phyloP scores from a whole-genome alignment of 2,329 filamentous ascomycete species.

The Aspergillus felis region DNA sequence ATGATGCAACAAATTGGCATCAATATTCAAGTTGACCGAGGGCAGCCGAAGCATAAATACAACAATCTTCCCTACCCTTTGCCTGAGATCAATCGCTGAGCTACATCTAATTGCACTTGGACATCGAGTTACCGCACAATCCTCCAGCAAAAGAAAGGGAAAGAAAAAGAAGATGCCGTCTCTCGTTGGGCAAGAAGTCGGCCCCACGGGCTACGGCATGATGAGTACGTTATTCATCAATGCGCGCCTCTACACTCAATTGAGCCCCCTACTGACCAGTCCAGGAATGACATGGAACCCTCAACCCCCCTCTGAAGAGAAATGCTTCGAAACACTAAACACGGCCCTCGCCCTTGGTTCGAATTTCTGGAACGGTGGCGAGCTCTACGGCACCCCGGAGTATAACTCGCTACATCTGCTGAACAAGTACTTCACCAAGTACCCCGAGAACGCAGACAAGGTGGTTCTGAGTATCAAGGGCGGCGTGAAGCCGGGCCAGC shows the following conservation, averaged over 20 bases:
- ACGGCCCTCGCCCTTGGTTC: slow-evolving; percentile 47
- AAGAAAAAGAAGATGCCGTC: slow-evolving; percentile 22
- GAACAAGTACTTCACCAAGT: slow-evolving; percentile 58
- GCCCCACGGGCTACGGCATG: slow-evolving; percentile 52
- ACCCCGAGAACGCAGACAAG: slow-evolving; percentile 61
- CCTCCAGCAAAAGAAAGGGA: background rate
- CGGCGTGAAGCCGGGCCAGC: slow-evolving; percentile 36
- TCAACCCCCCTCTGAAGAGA: slow-evolving; percentile 24
- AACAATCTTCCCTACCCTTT: background rate
- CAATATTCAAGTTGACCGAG: background rate
- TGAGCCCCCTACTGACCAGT: slow-evolving; percentile 5
- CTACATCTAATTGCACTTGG: background rate
- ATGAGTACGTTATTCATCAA: slow-evolving; percentile 46
- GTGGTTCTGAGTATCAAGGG: slow-evolving; percentile 63
- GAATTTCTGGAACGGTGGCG: slow-evolving; percentile 60
- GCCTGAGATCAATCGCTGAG: background rate
- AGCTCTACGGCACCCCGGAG: slow-evolving; percentile 60
- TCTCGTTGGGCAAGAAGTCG: slow-evolving; percentile 37
- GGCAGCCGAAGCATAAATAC: background rate
- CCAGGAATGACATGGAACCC: slow-evolving; percentile 35
- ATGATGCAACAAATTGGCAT: background rate
- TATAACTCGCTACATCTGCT: slow-evolving; percentile 59
- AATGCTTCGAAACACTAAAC: slow-evolving; percentile 52
- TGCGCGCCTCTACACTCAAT: background rate
- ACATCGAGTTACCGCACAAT: no score